Evolutionary conservation across 2,329 filamentous ascomycete genomes (phyloP), one percentile per base, ranked within the genome.

Genomic region (Chaetomium sp.): DNA sequence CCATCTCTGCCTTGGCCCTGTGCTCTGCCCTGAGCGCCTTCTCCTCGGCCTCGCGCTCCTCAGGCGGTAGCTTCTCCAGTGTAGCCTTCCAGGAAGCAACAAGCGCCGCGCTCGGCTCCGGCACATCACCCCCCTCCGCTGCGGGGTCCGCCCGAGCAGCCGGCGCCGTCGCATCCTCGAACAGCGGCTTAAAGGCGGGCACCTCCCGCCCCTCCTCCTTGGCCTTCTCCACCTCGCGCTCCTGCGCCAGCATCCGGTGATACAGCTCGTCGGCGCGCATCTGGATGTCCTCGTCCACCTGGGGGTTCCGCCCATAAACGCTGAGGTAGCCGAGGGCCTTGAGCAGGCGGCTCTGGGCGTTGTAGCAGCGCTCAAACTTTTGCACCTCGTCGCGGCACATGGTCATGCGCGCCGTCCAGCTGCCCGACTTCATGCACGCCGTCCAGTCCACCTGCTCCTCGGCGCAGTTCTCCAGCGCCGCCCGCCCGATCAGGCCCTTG

Each of bases 211-310:
- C 87, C 69, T 85, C 83, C 61, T 83, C 81, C 76, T 87, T 87
- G 42, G 90, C 90, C 72, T 87, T 83, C 68, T 90, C 86, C n/a
- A 91, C 87, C 68, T 84, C 85, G 23, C 81, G 82, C 77, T 99
- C 94, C 75, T 96, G 92, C 67, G 87, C 84, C 45, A 96, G 78
- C 88, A 98, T 92, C 71, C 90, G 87, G 73, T 94, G 90, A 77
- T 93, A 99, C 49, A 99, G 83, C 68, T 86, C 87, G 79, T 99
- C 95, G 65, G 94, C 94, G 76, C 97, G 93, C 89, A 98, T 92
- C 78, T 98, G 95, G 67, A 99, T 92, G 70, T 90, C 86, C 75
- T 97, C 93, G 72, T 97, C 91, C 59, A 91, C 84, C 33, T 88
- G 83, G 0, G 83, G 79, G 9, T 88, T 80, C 25, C 88, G 85